Base-by-base conservation (phyloP, 2,329 filamentous ascomycete species). In the Pleoardoris graminearum region DNA sequence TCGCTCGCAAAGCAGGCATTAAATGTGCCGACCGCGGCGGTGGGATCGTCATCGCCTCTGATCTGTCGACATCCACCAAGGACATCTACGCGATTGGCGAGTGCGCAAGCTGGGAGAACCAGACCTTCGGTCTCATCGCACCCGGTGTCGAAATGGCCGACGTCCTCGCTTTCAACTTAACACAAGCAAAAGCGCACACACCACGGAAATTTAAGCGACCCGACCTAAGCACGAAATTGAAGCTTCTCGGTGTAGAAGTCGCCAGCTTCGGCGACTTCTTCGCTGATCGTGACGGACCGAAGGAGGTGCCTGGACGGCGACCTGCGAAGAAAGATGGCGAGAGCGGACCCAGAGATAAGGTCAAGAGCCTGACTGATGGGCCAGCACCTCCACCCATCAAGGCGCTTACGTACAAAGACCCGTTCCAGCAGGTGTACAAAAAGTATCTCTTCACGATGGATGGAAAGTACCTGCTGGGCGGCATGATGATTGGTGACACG, bases 401-500 rank as follows among this genome's bases (percentile, higher is more conserved):
- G 74, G 86, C 91, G 0, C 77, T 96, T 36, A 93, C 88, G 0
- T 96, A 96, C 76, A 91, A 88, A 57, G 91, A 96, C 66, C 91
- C 91, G 0, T 96, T 96, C 68, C 82, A 86, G 50, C 86, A 90
- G 42, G 85, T 96, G 1, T 96, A 96, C 77, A 96, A 96, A 73
- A 96, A 96, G 69, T 96, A 94, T 71, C 77, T 96, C 10, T 96
- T 96, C 67, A 95, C 91, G 0, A 78, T 86, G 67, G 92, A 96
- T 67, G 91, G 91, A 22, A 95, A 95, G 70, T 93, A 93, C 65
- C 78, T 96, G 1, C 83, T 96, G 0, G 91, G 91, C n/a, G 92
- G 91, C 3, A 96, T 96, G 90, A 96, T 96, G 90, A 94, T 96
- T 55, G 92, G 91, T 33, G 91, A 96, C 66, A 95, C 90, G 0